phyloP scores from a whole-genome alignment of 225 moss, liverwort and hornwort genomes.

The Bryum argenteum region DNA sequence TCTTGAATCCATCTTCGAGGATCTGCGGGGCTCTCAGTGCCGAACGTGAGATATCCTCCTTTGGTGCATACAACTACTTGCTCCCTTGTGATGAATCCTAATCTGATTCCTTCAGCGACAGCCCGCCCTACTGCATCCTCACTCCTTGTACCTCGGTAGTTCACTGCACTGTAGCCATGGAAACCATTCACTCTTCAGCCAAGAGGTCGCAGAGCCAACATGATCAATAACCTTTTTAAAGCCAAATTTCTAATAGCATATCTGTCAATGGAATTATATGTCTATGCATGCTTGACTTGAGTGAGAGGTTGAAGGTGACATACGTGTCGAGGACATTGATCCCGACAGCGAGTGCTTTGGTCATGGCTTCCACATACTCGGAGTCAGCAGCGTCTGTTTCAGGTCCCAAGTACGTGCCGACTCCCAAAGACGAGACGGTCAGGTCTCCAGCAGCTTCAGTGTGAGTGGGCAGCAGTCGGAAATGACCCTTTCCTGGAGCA shows the following conservation, averaged over 20 bases:
- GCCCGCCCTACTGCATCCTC: constrained; percentile 73
- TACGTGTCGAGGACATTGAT: constrained; percentile 71
- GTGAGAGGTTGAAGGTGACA: constrained; percentile 13
- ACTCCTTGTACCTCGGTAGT: constrained; percentile 71
- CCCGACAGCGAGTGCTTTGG: constrained; percentile 40
- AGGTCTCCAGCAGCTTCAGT: constrained; percentile 48
- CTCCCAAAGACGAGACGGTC: constrained; percentile 51
- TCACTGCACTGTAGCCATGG: constrained; percentile 53
- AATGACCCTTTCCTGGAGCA: constrained; percentile 58
- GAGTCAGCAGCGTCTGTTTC: constrained; percentile 48
- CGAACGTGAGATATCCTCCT: constrained; percentile 79
- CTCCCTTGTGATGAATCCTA: constrained; percentile 46
- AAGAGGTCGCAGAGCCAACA: no score
- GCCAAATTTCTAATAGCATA: no score
- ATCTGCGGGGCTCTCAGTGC: constrained; percentile 60
- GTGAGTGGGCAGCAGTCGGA: constrained; percentile 51
- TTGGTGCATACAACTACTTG: constrained; percentile 78
- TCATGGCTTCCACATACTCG: constrained; percentile 49
- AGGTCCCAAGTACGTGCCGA: constrained; percentile 55
- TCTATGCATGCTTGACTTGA: not conserved
- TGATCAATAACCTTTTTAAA: not conserved
- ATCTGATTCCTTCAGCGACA: constrained; percentile 48
- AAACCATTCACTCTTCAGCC: no score
- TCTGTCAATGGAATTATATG: not conserved
- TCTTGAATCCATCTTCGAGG: constrained; percentile 71